Conservation (phyloP, 176 grass and related monocot genomes). For the Elymus sibiricus region DNA sequence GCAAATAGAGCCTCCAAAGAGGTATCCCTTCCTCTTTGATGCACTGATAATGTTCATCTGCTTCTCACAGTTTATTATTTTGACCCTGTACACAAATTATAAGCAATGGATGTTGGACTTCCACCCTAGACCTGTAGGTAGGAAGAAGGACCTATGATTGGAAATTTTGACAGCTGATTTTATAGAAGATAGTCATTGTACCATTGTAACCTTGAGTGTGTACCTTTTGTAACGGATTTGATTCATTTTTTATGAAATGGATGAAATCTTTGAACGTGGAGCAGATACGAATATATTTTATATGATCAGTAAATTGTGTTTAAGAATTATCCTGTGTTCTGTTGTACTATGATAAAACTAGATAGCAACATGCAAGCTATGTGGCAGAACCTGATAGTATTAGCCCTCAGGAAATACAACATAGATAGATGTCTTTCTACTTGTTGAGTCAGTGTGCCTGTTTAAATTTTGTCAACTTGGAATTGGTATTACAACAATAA, state of each 20-base stretch:
- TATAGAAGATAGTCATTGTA: neutral
- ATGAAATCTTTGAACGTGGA: slow-evolving; percentile 17
- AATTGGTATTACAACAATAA: neutral
- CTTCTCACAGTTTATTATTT: slow-evolving; percentile 83
- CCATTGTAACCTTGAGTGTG: slow-evolving; percentile 36
- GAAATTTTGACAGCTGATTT: slow-evolving; percentile 34
- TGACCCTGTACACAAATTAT: slow-evolving; percentile 66
- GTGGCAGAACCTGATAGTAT: neutral
- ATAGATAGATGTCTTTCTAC: neutral
- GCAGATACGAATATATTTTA: neutral
- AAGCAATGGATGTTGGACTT: slow-evolving; percentile 76
- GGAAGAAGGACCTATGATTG: slow-evolving; percentile 68
- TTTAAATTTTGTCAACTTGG: neutral
- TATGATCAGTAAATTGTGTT: neutral
- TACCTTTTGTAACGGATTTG: slow-evolving; percentile 19
- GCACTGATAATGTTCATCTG: slow-evolving; percentile 80
- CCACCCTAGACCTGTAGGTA: slow-evolving; percentile 43
- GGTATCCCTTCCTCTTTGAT: slow-evolving; percentile 84
- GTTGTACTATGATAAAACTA: neutral
- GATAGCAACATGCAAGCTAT: slow-evolving; percentile 19
- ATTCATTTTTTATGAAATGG: slow-evolving; percentile 29
- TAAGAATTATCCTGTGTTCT: neutral
- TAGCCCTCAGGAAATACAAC: neutral
- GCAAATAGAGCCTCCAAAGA: slow-evolving; percentile 65
- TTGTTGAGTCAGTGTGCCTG: neutral